phyloP scores from a whole-genome alignment of 2,329 filamentous ascomycete species.

The Orbilia oligospora region DNA sequence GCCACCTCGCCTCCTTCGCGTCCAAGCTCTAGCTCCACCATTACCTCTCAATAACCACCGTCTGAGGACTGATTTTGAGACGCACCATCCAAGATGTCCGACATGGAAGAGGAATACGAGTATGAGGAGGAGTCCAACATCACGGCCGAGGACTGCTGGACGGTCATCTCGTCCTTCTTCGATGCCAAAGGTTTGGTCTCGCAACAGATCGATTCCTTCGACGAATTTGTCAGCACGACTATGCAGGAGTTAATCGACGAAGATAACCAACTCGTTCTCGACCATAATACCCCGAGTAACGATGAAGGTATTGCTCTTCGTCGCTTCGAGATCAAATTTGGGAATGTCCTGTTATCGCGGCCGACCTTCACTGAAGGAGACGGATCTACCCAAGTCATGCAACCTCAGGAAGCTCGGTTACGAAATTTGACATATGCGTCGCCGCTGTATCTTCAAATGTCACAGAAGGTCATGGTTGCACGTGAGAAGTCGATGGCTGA shows the following conservation, averaged over 20 bases:
- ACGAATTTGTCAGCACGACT: constrained; percentile 94
- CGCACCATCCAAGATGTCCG: constrained; percentile 42
- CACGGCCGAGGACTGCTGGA: constrained; percentile 98
- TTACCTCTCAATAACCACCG: constrained; percentile 6
- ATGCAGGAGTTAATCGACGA: constrained; percentile 96
- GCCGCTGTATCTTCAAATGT: constrained; percentile 90
- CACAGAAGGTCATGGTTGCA: constrained; percentile 85
- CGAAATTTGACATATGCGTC: constrained; percentile 96
- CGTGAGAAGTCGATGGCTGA: constrained; percentile 74
- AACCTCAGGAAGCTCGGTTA: constrained; percentile 94
- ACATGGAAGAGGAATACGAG: constrained; percentile 59
- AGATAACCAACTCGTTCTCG: constrained; percentile 90
- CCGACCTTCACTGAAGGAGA: constrained; percentile 95
- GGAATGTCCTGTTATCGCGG: constrained; percentile 86
- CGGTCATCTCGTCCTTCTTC: constrained; percentile 97
- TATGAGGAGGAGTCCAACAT: constrained; percentile 71
- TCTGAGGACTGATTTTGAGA: constrained; percentile 7
- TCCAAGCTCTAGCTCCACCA: constrained; percentile 26
- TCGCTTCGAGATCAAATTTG: constrained; percentile 95
- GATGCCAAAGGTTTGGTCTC: constrained; percentile 95
- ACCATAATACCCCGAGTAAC: constrained; percentile 84
- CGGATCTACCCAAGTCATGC: constrained; percentile 84
- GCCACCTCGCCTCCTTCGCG: constrained; percentile 39
- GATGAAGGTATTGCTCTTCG: constrained; percentile 87
- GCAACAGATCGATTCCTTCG: constrained; percentile 97